A percentile compares a stretch with the other conserved stretches of the same genome.
phyloP scores from a whole-genome alignment of 2,329 filamentous ascomycete genomes.

The Colletotrichum sp. region DNA sequence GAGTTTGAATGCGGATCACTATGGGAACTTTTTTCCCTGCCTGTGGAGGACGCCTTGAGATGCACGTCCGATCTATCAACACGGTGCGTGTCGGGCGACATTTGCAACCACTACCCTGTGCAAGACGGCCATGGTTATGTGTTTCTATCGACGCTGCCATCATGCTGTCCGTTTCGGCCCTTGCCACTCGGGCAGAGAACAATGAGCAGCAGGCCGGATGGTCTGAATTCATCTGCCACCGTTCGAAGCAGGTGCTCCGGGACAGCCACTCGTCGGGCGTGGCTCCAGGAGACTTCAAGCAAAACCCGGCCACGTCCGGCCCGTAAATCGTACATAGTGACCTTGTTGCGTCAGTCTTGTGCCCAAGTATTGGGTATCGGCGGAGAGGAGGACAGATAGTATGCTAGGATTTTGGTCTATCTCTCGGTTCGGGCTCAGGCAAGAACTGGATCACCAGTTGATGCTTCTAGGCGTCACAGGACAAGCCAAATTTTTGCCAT shows the following conservation, averaged over 20 bases:
- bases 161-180: background rate
- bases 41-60: background rate
- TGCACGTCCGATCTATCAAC: background rate
- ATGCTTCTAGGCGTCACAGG: background rate
- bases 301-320: background rate
- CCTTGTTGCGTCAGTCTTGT: background rate
- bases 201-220: background rate
- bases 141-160: background rate
- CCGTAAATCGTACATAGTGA: constrained; percentile 24
- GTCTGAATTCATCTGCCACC: background rate
- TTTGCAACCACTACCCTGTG: background rate
- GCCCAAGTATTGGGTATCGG: background rate
- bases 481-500: background rate
- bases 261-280: background rate
- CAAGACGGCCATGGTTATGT: background rate
- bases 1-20: background rate
- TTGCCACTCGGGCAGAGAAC: background rate
- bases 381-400: constrained; percentile 13
- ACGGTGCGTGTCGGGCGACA: background rate
- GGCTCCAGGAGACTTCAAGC: background rate
- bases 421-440: background rate
- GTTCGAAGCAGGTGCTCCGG: background rate
- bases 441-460: background rate
- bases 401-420: background rate
- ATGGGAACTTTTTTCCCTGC: background rate